phyloP scores from a whole-genome alignment of 768 basidiomycete genomes.

The Hemileccinum impolitum region DNA sequence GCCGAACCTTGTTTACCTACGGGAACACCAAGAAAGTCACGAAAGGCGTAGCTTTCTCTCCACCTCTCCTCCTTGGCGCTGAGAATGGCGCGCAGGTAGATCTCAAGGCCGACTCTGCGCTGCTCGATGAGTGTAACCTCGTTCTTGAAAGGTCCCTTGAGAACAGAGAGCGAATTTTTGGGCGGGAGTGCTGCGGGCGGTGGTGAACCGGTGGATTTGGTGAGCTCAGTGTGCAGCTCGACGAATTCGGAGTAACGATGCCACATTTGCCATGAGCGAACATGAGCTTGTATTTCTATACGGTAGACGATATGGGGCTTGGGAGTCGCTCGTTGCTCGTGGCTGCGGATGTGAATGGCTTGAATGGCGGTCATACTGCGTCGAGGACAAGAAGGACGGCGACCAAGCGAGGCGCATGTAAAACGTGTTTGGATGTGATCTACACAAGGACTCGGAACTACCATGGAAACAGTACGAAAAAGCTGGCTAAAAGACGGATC shows the following conservation, averaged over 20 bases:
- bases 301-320: slow-evolving; percentile 80
- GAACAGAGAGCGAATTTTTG: slow-evolving; percentile 74
- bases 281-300: slow-evolving; percentile 82
- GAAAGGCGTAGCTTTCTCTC: slow-evolving; percentile 76
- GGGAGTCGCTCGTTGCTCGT: slow-evolving; percentile 65
- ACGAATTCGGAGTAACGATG: slow-evolving; percentile 94
- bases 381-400: slow-evolving; percentile 5
- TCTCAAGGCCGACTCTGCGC: slow-evolving; percentile 72
- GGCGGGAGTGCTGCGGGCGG: slow-evolving; percentile 82
- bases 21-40: slow-evolving; percentile 85
- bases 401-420: background rate
- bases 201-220: slow-evolving; percentile 70
- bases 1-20: slow-evolving; percentile 47
- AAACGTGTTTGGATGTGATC: slow-evolving; percentile 15
- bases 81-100: slow-evolving; percentile 83
- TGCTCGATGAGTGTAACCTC: slow-evolving; percentile 71
- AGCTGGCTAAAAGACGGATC: background rate
- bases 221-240: slow-evolving; percentile 79
- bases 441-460: slow-evolving; percentile 10
- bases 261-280: slow-evolving; percentile 92
- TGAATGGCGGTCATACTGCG: slow-evolving; percentile 67
- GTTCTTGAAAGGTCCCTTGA: slow-evolving; percentile 46
- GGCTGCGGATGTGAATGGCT: slow-evolving; percentile 64
- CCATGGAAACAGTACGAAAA: slow-evolving; percentile 4
- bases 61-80: slow-evolving; percentile 78